These are phyloP conservation scores for Erodium moschatum DNA, from an alignment of 441 rosid genomes.

Conservation along the genomic window DNA sequence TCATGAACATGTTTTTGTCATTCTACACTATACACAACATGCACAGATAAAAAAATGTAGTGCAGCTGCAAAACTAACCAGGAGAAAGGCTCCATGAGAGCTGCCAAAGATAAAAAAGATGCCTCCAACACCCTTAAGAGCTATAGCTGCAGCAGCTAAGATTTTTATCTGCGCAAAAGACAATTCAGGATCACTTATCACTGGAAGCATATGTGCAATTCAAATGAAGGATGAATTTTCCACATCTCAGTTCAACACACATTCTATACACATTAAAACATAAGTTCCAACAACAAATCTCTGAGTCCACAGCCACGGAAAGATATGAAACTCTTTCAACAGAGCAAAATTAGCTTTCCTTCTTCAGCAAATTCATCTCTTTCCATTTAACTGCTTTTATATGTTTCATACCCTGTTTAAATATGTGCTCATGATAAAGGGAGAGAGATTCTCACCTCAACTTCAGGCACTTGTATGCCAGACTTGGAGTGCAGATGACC, in stretches of 20 bases:
- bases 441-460: slow-evolving; percentile 9
- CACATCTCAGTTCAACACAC: background rate
- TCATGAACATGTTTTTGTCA: background rate
- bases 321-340: background rate
- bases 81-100: slow-evolving; percentile 39
- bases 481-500: slow-evolving; percentile 1
- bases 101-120: slow-evolving; percentile 38
- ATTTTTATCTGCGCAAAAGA: slow-evolving; percentile 27
- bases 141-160: slow-evolving; percentile 25
- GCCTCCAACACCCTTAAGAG: slow-evolving; percentile 41
- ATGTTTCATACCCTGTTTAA: background rate
- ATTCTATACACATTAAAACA: no score
- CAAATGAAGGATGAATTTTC: background rate
- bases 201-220: no score
- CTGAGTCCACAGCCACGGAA: background rate
- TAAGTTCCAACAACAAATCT: background rate
- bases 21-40: background rate
- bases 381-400: no score
- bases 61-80: slow-evolving; percentile 25
- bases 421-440: background rate
- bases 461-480: slow-evolving; percentile 1
- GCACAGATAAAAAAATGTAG: background rate
- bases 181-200: no score
- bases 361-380: background rate
- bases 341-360: background rate